Conservation (phyloP, 345 rosid species). For the Salix koriyanagi region DNA sequence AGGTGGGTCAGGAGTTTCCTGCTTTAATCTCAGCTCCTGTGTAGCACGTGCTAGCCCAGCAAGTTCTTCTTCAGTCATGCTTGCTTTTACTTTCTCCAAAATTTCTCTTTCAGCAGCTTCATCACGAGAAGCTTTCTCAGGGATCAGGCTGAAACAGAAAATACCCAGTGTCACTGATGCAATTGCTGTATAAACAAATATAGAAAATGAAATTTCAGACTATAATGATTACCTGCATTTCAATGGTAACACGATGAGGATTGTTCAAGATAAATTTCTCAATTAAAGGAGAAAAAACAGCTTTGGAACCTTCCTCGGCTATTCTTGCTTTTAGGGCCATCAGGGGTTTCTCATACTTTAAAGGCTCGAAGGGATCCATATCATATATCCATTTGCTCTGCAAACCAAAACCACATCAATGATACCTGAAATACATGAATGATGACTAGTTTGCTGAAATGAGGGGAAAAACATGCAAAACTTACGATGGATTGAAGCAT, state of each 20-base stretch:
- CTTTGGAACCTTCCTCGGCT: conserved; percentile 81
- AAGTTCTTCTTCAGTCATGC: conserved; percentile 89
- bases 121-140: conserved; percentile 77
- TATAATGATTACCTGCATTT: conserved; percentile 70
- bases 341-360: conserved; percentile 85
- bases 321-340: conserved; percentile 71
- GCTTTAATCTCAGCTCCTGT: conserved; percentile 73
- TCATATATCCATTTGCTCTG: conserved; percentile 99
- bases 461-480: background rate
- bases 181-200: background rate
- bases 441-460: background rate
- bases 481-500: conserved; percentile 91
- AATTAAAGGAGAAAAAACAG: conserved; percentile 89
- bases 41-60: conserved; percentile 89
- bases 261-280: conserved; percentile 80
- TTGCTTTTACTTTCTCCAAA: conserved; percentile 62
- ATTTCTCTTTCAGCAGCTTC: conserved; percentile 76
- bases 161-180: conserved; percentile 14
- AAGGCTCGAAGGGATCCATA: conserved; percentile 93
- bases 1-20: conserved; percentile 95
- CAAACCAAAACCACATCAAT: conserved; percentile 21
- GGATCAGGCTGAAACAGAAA: conserved; percentile 75
- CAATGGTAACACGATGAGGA: conserved; percentile 79
- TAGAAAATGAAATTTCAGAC: conserved; percentile 6
- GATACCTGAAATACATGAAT: conserved; percentile 1